Conservation (phyloP, 192 early-diverging fungal species). For the Gigaspora rosea region DNA sequence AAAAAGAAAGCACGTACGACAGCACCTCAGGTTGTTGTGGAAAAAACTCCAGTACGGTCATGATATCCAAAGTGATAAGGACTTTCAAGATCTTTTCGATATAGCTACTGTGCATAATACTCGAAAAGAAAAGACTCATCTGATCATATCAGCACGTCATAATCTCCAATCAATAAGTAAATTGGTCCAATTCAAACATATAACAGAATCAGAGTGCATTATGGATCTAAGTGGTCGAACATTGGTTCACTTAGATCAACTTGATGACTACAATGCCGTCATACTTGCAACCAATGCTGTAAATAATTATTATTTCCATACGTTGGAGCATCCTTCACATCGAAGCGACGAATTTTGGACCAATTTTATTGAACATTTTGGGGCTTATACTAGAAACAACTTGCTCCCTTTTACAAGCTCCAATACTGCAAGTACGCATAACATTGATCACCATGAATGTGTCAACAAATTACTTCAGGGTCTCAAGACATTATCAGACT, state of each 20-base stretch:
- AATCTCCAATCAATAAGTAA: neutral
- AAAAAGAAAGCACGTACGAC: neutral
- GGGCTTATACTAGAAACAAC: neutral
- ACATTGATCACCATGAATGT: slow-evolving; percentile 16
- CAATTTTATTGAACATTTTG: slow-evolving; percentile 12
- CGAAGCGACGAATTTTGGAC: slow-evolving; percentile 4
- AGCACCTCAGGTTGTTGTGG: slow-evolving; percentile 7
- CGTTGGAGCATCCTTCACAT: neutral
- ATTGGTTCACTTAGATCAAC: neutral
- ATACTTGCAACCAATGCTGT: slow-evolving; percentile 2
- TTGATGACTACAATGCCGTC: neutral
- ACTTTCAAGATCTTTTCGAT: neutral
- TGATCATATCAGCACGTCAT: neutral
- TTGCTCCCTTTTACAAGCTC: neutral
- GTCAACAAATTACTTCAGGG: slow-evolving; percentile 8
- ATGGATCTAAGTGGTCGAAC: neutral
- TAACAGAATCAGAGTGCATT: neutral
- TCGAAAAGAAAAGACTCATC: neutral
- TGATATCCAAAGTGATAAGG: slow-evolving; percentile 3
- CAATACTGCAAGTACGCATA: slow-evolving; percentile 4
- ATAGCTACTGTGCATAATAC: neutral
- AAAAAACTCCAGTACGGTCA: neutral
- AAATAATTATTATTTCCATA: slow-evolving; percentile 16
- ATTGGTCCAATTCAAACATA: neutral
- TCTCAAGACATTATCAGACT: slow-evolving; percentile 4